Conservation (phyloP, 495 filamentous ascomycete genomes). For the Barbatosphaeria neglecta region DNA sequence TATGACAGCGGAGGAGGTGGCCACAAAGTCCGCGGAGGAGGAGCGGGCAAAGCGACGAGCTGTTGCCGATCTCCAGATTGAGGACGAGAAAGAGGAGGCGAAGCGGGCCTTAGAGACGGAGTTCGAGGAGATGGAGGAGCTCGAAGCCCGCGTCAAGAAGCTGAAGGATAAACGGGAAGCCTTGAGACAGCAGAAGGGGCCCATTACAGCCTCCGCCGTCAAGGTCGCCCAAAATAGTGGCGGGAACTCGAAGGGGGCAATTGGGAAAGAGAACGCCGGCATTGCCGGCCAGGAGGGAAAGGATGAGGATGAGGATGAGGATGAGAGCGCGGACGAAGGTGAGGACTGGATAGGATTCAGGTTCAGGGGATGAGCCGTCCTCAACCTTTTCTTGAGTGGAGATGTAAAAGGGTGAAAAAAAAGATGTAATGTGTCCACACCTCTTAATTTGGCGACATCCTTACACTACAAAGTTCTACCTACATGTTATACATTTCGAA, state of each 20-base stretch:
- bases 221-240: conserved; percentile 6
- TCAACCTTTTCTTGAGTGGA: neutral
- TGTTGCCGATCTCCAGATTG: conserved; percentile 41
- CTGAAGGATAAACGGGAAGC: conserved; percentile 59
- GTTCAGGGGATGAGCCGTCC: conserved; percentile 28
- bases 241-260: conserved; percentile 2
- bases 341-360: conserved; percentile 62
- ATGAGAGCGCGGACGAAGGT: conserved; percentile 45
- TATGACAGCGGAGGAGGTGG: conserved; percentile 61
- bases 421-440: too few relatives aligned
- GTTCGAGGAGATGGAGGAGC: conserved; percentile 87
- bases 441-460: too few relatives aligned
- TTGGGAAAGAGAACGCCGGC: conserved; percentile 26
- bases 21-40: conserved; percentile 52
- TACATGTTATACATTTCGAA: too few relatives aligned
- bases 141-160: conserved; percentile 67
- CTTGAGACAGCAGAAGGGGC: conserved; percentile 21
- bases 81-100: conserved; percentile 79
- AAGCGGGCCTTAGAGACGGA: conserved; percentile 71
- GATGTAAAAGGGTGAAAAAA: neutral
- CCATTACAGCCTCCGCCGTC: conserved; percentile 9
- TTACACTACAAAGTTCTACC: too few relatives aligned
- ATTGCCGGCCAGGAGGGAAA: conserved; percentile 27
- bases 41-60: conserved; percentile 46
- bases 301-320: conserved; percentile 41